These are phyloP conservation scores for Ilex asprella DNA, from an alignment of 257 asterid species.

Conservation along the genomic window DNA sequence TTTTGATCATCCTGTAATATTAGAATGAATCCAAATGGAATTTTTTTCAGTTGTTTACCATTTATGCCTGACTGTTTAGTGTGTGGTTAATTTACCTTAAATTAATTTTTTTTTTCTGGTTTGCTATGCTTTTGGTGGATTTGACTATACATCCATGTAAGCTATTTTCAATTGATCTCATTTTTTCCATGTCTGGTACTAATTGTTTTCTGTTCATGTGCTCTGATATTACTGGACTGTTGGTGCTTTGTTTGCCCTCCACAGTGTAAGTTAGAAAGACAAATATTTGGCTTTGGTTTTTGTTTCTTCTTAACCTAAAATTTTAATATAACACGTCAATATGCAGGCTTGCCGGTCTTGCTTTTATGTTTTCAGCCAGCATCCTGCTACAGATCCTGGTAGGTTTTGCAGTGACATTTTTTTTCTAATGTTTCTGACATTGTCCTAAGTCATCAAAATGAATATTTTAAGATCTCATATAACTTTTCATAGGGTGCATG, in stretches of 20 bases:
- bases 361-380: slow-evolving; percentile 96
- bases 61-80: no score
- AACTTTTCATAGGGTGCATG: background rate
- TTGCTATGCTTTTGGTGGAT: no score
- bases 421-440: background rate
- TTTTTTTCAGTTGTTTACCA: no score
- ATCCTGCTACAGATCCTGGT: slow-evolving; percentile 91
- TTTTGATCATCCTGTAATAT: no score
- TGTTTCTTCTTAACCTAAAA: slow-evolving; percentile 9
- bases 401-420: slow-evolving; percentile 16
- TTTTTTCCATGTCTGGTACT: slow-evolving; percentile 15
- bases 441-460: background rate
- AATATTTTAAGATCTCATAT: background rate
- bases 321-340: slow-evolving; percentile 18
- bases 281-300: slow-evolving; percentile 12
- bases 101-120: no score
- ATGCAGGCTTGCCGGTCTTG: slow-evolving; percentile 98
- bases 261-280: slow-evolving; percentile 67
- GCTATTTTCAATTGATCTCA: slow-evolving; percentile 12
- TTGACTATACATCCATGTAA: no score
- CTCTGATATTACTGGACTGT: slow-evolving; percentile 12
- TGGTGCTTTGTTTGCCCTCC: slow-evolving; percentile 20
- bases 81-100: no score
- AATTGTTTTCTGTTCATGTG: slow-evolving; percentile 19
- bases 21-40: no score